A percentile compares a stretch with the other conserved stretches of the same genome.
Conservation (phyloP, 306 rosid species). For the Casuarina glauca region DNA sequence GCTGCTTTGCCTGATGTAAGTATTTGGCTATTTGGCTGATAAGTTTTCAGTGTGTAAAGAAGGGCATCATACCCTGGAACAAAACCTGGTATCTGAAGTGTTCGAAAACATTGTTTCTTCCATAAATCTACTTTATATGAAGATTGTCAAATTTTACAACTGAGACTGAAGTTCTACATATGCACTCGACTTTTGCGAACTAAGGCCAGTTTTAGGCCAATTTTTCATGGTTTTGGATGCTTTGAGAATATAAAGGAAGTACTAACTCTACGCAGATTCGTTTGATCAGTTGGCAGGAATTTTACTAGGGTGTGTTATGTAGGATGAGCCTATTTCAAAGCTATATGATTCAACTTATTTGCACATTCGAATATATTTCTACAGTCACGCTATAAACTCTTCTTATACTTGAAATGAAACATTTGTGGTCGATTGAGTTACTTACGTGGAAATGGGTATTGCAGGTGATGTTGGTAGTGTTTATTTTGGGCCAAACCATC, state of each 20-base stretch:
- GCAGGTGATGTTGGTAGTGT: conserved; percentile 98
- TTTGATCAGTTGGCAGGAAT: not conserved
- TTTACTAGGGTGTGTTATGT: not conserved
- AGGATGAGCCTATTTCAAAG: not conserved
- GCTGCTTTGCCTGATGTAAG: not conserved
- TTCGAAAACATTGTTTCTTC: not conserved
- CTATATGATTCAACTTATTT: not conserved
- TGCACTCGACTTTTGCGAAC: not conserved
- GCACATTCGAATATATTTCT: not conserved
- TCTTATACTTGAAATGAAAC: conserved; percentile 4
- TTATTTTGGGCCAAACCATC: conserved; percentile 97
- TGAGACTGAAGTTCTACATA: not conserved
- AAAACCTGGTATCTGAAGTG: not conserved
- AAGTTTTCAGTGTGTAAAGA: not conserved
- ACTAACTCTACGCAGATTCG: not conserved
- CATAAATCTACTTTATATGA: not conserved
- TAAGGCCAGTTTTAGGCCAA: not conserved
- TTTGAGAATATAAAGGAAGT: not conserved
- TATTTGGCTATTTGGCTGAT: not conserved
- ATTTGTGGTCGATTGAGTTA: not conserved
- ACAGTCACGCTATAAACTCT: not conserved
- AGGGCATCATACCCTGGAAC: not conserved
- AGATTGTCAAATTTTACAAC: not conserved
- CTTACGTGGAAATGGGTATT: conserved; percentile 29
- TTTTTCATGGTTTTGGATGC: not conserved